phyloP scores from a whole-genome alignment of 2,329 filamentous ascomycete genomes.

The Cadophora malorum region DNA sequence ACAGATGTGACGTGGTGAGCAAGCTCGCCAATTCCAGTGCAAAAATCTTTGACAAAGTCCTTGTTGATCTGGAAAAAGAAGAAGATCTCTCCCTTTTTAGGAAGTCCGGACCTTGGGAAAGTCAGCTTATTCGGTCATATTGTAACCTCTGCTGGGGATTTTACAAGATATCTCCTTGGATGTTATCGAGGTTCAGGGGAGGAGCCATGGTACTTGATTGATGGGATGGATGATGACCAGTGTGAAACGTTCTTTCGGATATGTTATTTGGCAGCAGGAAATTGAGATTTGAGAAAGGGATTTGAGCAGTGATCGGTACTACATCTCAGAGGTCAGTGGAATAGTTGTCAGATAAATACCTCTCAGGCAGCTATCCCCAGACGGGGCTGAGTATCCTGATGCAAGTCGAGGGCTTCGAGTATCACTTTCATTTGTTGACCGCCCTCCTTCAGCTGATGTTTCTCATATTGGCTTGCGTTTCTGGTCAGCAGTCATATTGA shows the following conservation, averaged over 20 bases:
- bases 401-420: neutral
- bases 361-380: neutral
- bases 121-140: neutral
- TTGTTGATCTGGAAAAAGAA: constrained; percentile 20
- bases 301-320: neutral
- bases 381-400: neutral
- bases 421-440: neutral
- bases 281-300: neutral
- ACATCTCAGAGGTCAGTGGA: neutral
- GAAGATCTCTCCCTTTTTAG: constrained; percentile 18
- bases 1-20: constrained; percentile 13
- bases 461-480: neutral
- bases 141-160: no score
- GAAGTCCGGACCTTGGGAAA: constrained; percentile 4
- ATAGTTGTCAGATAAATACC: neutral
- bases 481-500: constrained; percentile 6
- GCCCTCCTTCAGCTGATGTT: neutral
- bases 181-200: constrained; percentile 14
- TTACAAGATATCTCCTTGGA: constrained; percentile 14
- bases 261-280: neutral
- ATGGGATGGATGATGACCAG: neutral
- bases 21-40: constrained; percentile 14
- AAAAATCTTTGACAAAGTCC: constrained; percentile 7
- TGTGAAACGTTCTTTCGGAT: neutral
- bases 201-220: neutral